Evolutionary conservation across 179 eudicot species (phyloP), one percentile per base, ranked within the genome.

Genomic region (Heliamphora pulchella): DNA sequence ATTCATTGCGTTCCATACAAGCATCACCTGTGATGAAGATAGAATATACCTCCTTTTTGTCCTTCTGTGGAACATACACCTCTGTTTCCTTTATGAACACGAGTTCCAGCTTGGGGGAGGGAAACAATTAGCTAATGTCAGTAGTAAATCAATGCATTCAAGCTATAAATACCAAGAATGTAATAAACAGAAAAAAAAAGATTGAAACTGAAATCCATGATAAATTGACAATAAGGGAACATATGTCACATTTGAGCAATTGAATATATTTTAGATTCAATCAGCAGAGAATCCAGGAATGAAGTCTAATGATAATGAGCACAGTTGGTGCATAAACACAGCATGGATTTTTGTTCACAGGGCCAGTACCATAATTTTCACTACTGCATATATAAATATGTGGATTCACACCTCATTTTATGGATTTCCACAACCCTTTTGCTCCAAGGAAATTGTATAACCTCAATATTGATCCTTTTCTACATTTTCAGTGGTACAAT

Each of bases 11-110:
- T 13, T 31, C 48, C 63, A 64, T 22, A 44, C 13, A 79, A 66
- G n/a, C 8, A 80, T 41, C 39, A 58, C 62, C 59, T 62, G 8
- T 58, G 53, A 73, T 71, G 4, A 68, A 47, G 57, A 79, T 22
- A 6, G 54, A 64, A 74, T 57, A 78, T 90, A 94, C 98, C 98
- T 88, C 89, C 82, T 75, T 83, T 86, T 82, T 87, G 92, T 68
- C 83, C 82, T 82, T 90, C 96, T 54, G 76, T 68, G 17, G 86
- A 81, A 81, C 77, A 86, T 20, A 87, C 83, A 83, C 90, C 93
- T 86, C 87, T 88, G 80, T 68, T 85, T 74, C 84, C 75, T 82
- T 68, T 91, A 68, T 86, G 88, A 72, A 83, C 82, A 79, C 86
- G 88, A 70, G 86, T 81, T 80, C 90, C 94, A 93, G 80, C 98